These are phyloP conservation scores for Berkeleyomyces rouxiae DNA, from an alignment of 2,329 filamentous ascomycete species.

Conservation along the genomic window DNA sequence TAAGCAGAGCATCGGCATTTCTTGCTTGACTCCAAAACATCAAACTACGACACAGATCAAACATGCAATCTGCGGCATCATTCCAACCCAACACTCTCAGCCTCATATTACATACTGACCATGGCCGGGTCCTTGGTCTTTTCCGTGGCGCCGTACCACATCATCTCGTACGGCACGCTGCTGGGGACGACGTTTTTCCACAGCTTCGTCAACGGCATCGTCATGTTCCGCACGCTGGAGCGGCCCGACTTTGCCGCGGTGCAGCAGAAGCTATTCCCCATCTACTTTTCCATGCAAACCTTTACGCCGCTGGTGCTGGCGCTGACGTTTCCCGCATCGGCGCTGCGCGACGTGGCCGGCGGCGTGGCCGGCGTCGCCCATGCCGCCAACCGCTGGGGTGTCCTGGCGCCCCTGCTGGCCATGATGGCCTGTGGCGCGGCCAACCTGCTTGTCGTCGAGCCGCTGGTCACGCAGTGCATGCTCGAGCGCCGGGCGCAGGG, in stretches of 20 bases:
- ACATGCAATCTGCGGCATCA: no score
- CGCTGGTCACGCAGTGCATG: slow-evolving; percentile 60
- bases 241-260: slow-evolving; percentile 67
- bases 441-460: slow-evolving; percentile 58
- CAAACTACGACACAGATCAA: no score
- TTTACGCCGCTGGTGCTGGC: slow-evolving; percentile 55
- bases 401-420: slow-evolving; percentile 49
- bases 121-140: slow-evolving; percentile 30
- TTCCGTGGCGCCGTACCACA: slow-evolving; percentile 56
- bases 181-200: slow-evolving; percentile 80
- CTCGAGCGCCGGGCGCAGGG: slow-evolving; percentile 62
- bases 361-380: slow-evolving; percentile 41
- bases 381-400: slow-evolving; percentile 42
- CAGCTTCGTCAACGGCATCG: slow-evolving; percentile 57
- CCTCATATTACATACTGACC: neutral
- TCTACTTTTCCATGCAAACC: slow-evolving; percentile 79
- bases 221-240: slow-evolving; percentile 61
- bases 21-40: no score
- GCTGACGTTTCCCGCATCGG: slow-evolving; percentile 60
- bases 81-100: no score
- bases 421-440: slow-evolving; percentile 54
- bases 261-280: slow-evolving; percentile 66
- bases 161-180: slow-evolving; percentile 70
- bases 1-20: no score
- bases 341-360: slow-evolving; percentile 24